Evolutionary conservation across 129 eudicot species (phyloP), one percentile per base, ranked within the genome.

Genomic region (Lactuca saligna): DNA sequence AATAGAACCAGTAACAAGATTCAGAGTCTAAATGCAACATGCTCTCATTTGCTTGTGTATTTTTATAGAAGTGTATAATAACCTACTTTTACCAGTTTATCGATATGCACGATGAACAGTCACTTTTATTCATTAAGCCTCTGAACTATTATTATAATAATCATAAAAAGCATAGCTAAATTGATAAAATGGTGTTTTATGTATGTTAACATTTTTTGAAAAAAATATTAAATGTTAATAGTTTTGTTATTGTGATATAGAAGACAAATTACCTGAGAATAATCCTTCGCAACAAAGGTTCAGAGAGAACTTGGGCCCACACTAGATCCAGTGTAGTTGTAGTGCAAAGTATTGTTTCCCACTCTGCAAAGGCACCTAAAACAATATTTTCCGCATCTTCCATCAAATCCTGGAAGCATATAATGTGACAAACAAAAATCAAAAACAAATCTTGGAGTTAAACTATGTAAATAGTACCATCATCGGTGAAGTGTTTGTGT

Each of bases 291-390:
- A 93, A 77, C 76, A 93, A 82, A 71, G 89, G 88, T 83, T 93
- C 96, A 0, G 92, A 82, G n/a, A n/a, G n/a, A n/a, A n/a, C n/a
- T n/a, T 93, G 98, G 51, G 92, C 98, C 98, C 98, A 93, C 62
- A 77, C 91, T 25, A 89, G 71, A 78, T 93, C 86, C 31, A 93
- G 57, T 58, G 54, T 83, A 16, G 87, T 79, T 48, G 95, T 80
- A 64, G 95, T 81, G 72, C 97, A 89, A 35, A 93, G 87, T 69
- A 85, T 81, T 29, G 82, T 86, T 80, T 93, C 98, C 98, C 98
- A 93, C 80, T 85, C 82, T 17, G 95, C 78, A 70, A 89, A 86
- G 32, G 92, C 89, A 77, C 79, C 62, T 7, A 95, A 85, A 70
- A 93, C 80, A 38, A 93, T 86, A 80, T 73, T 74, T 55, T 89